Conservation (phyloP, 2,329 filamentous ascomycete genomes). For the Arthrinium phaeospermum region DNA sequence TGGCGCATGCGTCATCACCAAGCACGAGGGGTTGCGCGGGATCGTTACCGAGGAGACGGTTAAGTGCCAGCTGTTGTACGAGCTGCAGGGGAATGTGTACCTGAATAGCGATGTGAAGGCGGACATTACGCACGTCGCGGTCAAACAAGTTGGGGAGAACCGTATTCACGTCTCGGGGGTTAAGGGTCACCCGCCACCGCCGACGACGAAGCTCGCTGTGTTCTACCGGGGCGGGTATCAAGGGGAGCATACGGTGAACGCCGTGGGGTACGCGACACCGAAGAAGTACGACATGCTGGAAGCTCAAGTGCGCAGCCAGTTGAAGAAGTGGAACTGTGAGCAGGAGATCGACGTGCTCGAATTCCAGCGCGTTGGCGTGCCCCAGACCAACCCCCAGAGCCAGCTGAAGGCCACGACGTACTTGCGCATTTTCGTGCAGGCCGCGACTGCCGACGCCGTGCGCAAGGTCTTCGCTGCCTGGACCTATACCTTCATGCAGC, state of each 20-base stretch:
- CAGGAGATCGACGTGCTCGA: constrained; percentile 56
- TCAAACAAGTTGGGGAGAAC: constrained; percentile 42
- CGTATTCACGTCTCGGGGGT: constrained; percentile 49
- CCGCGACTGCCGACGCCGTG: constrained; percentile 37
- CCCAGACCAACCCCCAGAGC: constrained; percentile 43
- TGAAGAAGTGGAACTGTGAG: constrained; percentile 42
- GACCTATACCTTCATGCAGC: constrained; percentile 46
- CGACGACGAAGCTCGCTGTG: constrained; percentile 58
- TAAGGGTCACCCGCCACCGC: constrained; percentile 49
- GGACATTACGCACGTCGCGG: constrained; percentile 40
- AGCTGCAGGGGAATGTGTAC: constrained; percentile 54
- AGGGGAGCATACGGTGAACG: constrained; percentile 50
- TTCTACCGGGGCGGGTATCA: constrained; percentile 56
- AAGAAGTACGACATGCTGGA: constrained; percentile 57
- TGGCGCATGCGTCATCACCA: constrained; percentile 43
- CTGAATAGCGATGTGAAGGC: constrained; percentile 56
- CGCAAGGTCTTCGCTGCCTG: constrained; percentile 37
- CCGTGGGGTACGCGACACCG: constrained; percentile 52
- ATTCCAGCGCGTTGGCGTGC: constrained; percentile 53
- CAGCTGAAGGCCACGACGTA: constrained; percentile 51
- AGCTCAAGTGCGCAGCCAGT: constrained; percentile 49
- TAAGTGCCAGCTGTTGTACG: constrained; percentile 55
- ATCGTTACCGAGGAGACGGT: constrained; percentile 43
- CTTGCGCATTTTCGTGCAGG: constrained; percentile 50
- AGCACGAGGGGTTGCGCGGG: constrained; percentile 42